Conservation (phyloP, 371 early-diverging fungal species). For the Apophysomyces ossiformis region DNA sequence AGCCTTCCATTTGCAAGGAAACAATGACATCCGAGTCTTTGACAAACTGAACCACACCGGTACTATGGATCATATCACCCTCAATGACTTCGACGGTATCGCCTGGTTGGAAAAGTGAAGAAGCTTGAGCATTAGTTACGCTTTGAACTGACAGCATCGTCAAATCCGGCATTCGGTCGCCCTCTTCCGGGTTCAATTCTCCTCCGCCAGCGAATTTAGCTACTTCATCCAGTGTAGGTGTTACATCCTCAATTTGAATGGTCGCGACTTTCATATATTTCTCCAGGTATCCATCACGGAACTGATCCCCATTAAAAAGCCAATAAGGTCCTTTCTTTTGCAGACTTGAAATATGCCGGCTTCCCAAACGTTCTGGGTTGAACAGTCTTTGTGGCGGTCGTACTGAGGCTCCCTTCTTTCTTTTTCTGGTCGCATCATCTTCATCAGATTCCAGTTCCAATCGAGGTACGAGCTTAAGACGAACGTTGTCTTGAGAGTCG, state of each 20-base stretch:
- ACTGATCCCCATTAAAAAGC: conserved; percentile 81
- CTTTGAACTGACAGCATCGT: conserved; percentile 52
- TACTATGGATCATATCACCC: conserved; percentile 87
- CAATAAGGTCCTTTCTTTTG: conserved; percentile 69
- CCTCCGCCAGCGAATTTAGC: conserved; percentile 78
- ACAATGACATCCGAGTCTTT: conserved; percentile 68
- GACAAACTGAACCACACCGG: conserved; percentile 80
- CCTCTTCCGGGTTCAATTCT: conserved; percentile 64
- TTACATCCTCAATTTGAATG: conserved; percentile 79
- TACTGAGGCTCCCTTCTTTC: conserved; percentile 52
- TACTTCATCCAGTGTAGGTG: conserved; percentile 94
- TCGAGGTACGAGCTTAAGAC: conserved; percentile 91
- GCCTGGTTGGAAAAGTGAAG: conserved; percentile 73
- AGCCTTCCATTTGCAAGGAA: conserved; percentile 57
- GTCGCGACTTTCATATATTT: conserved; percentile 84
- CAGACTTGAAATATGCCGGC: conserved; percentile 48
- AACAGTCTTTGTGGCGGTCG: conserved; percentile 78
- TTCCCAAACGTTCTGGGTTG: conserved; percentile 66
- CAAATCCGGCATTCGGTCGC: conserved; percentile 58
- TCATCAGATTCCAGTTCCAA: conserved; percentile 59
- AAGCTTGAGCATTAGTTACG: conserved; percentile 50
- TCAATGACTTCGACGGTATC: conserved; percentile 90
- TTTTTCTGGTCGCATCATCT: conserved; percentile 48
- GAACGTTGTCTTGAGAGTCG: conserved; percentile 79
- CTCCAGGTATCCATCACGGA: conserved; percentile 89